Evolutionary conservation across 2,329 filamentous ascomycete species (phyloP).

Genomic region (Pyrenochaeta sp.): DNA sequence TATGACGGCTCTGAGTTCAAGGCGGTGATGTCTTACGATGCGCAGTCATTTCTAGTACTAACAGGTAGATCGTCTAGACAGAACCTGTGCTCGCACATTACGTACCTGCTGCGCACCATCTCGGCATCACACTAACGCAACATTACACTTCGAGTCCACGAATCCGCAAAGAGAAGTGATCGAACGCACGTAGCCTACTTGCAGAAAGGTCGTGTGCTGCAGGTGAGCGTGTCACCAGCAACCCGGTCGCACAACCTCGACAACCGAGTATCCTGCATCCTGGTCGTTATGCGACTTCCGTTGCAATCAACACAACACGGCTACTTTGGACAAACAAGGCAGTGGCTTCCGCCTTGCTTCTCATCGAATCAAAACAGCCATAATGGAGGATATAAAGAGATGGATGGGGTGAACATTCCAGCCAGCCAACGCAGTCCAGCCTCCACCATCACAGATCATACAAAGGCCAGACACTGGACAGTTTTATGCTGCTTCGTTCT

Average conservation of each 20-base stretch:
- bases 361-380: background rate
- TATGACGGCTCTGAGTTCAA: background rate
- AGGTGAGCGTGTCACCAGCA: slow-evolving; percentile 23
- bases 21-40: background rate
- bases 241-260: slow-evolving; percentile 16
- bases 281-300: slow-evolving; percentile 7
- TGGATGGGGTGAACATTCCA: background rate
- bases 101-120: background rate
- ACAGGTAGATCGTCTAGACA: background rate
- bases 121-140: slow-evolving; percentile 8
- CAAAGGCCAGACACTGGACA: background rate
- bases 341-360: slow-evolving; percentile 13
- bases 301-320: slow-evolving; percentile 7
- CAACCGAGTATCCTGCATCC: slow-evolving; percentile 13
- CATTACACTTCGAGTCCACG: slow-evolving; percentile 2
- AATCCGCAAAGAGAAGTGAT: slow-evolving; percentile 1
- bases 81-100: background rate
- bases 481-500: background rate
- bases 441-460: background rate
- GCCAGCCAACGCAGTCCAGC: background rate
- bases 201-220: slow-evolving; percentile 30
- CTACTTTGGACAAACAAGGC: slow-evolving; percentile 8
- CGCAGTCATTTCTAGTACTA: background rate
- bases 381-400: slow-evolving; percentile 15
- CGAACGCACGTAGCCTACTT: slow-evolving; percentile 14